Evolutionary conservation across 306 rosid genomes (phyloP).

Genomic region (Prinsepia uniflora): DNA sequence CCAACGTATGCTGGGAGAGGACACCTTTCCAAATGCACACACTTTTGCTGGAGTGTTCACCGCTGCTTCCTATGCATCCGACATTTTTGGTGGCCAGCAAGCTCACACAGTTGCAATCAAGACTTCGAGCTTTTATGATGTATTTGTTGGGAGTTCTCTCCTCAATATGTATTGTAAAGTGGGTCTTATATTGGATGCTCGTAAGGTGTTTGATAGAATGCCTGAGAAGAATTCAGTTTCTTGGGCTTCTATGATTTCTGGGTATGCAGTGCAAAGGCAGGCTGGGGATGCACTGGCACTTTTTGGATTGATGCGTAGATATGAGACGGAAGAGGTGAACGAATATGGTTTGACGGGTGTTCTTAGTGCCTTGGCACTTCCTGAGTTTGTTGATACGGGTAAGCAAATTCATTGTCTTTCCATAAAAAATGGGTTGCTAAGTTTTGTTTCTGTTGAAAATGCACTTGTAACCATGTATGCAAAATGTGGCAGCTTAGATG

Average conservation of each 20-base stretch:
- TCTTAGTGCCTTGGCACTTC: constrained; percentile 48
- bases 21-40: constrained; percentile 51
- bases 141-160: constrained; percentile 72
- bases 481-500: constrained; percentile 69
- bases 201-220: constrained; percentile 70
- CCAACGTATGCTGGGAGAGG: constrained; percentile 41
- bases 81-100: constrained; percentile 37
- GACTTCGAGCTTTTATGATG: constrained; percentile 42
- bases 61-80: constrained; percentile 41
- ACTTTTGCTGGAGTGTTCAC: constrained; percentile 62
- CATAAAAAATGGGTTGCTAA: constrained; percentile 49
- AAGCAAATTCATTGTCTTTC: constrained; percentile 72
- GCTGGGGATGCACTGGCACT: constrained; percentile 48
- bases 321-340: constrained; percentile 30
- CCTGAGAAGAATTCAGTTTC: constrained; percentile 55
- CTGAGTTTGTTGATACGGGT: constrained; percentile 41
- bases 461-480: constrained; percentile 83
- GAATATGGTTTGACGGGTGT: constrained; percentile 62
- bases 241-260: constrained; percentile 84
- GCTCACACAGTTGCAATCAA: constrained; percentile 57
- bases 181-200: constrained; percentile 52
- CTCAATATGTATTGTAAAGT: constrained; percentile 58
- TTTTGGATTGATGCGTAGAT: constrained; percentile 39
- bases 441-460: constrained; percentile 56
- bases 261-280: constrained; percentile 47